phyloP scores from a whole-genome alignment of 164 flowering plant species.

The Kalanchoe fedtschenkoi region DNA sequence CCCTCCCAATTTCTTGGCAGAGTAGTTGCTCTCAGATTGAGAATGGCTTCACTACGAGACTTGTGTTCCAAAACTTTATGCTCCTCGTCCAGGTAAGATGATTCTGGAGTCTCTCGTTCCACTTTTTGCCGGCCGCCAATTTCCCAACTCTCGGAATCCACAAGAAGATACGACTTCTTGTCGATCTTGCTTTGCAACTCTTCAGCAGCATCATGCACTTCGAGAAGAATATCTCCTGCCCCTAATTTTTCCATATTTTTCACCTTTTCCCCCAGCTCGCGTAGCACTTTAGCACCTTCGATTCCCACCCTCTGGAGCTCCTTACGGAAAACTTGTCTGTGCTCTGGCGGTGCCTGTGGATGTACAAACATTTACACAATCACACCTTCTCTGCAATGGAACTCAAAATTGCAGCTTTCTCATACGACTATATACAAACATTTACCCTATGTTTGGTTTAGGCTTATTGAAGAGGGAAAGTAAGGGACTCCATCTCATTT shows the following conservation, averaged over 20 bases:
- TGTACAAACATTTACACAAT: not conserved
- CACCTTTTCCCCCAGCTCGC: slow-evolving; percentile 70
- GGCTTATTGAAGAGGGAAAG: no score
- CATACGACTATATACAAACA: not conserved
- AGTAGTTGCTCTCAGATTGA: slow-evolving; percentile 28
- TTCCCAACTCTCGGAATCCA: slow-evolving; percentile 77
- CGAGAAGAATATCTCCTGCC: slow-evolving; percentile 37
- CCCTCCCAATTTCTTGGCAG: slow-evolving; percentile 25
- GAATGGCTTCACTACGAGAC: slow-evolving; percentile 58
- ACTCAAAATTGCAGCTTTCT: not conserved
- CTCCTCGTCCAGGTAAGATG: slow-evolving; percentile 23
- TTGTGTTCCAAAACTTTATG: slow-evolving; percentile 23
- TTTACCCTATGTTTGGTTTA: no score
- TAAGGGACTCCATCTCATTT: no score
- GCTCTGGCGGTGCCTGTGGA: slow-evolving; percentile 70
- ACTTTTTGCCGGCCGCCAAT: slow-evolving; percentile 33
- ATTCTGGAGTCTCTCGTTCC: slow-evolving; percentile 25
- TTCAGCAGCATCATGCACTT: slow-evolving; percentile 81
- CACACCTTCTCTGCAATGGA: not conserved
- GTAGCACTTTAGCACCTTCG: slow-evolving; percentile 78
- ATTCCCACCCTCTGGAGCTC: slow-evolving; percentile 67
- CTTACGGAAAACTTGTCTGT: slow-evolving; percentile 45
- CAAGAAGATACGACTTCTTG: slow-evolving; percentile 65
- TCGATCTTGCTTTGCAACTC: slow-evolving; percentile 78
- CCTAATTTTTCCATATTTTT: slow-evolving; percentile 71